Conservation (phyloP, 805 yeast species). For the Pichia phayaonensis region DNA sequence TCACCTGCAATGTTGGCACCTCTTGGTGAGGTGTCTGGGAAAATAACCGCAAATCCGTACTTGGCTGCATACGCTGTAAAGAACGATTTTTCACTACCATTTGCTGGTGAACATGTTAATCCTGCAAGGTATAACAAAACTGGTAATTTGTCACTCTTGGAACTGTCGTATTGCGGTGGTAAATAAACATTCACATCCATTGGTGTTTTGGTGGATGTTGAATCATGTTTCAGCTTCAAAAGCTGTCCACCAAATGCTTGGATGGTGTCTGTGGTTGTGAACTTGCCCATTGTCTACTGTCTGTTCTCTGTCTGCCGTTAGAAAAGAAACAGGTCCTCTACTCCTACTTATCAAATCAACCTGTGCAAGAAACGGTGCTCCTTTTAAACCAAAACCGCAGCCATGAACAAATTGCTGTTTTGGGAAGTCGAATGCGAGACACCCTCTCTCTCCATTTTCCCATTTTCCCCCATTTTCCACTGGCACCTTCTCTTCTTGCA, state of each 20-base stretch:
- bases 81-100: slow-evolving; percentile 89
- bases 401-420: neutral
- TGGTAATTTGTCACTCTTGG: slow-evolving; percentile 45
- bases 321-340: too few relatives aligned
- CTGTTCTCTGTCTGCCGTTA: too few relatives aligned
- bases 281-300: slow-evolving; percentile 27
- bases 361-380: too few relatives aligned
- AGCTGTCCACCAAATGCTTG: slow-evolving; percentile 68
- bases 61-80: slow-evolving; percentile 74
- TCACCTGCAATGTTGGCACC: slow-evolving; percentile 75
- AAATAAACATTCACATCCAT: slow-evolving; percentile 84
- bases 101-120: slow-evolving; percentile 86
- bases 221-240: slow-evolving; percentile 67
- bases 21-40: slow-evolving; percentile 96
- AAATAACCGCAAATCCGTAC: slow-evolving; percentile 80
- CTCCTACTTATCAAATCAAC: too few relatives aligned
- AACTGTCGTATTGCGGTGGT: slow-evolving; percentile 45
- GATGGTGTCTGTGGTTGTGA: slow-evolving; percentile 46
- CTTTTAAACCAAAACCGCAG: neutral
- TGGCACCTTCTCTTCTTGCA: too few relatives aligned
- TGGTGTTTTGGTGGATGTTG: slow-evolving; percentile 51
- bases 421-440: neutral
- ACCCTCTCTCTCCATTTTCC: too few relatives aligned
- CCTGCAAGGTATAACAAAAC: slow-evolving; percentile 79
- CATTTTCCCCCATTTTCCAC: too few relatives aligned